These are phyloP conservation scores for Coemansia sp. DNA, from an alignment of 192 early-diverging fungal genomes.

Conservation along the genomic window DNA sequence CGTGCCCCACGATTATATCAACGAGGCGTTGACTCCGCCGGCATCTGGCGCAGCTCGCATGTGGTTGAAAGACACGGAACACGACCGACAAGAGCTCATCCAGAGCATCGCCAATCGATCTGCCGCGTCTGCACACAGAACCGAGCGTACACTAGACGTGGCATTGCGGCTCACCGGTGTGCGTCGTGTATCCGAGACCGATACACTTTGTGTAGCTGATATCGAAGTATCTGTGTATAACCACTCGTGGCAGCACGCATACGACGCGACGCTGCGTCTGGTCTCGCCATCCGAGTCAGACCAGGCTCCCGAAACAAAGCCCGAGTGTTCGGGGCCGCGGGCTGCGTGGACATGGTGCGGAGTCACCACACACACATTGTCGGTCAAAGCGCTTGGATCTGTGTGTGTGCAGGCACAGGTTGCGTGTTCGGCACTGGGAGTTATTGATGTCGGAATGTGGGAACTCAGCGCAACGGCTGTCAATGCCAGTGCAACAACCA, in stretches of 20 bases:
- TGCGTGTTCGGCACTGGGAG: constrained; percentile 24
- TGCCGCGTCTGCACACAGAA: constrained; percentile 8
- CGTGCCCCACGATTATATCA: constrained; percentile 71
- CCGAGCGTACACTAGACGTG: constrained; percentile 43
- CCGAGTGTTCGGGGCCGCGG: constrained; percentile 35
- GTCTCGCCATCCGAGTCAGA: constrained; percentile 39
- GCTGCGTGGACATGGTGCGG: constrained; percentile 51
- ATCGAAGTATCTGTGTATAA: constrained; percentile 31
- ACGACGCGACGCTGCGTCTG: constrained; percentile 26
- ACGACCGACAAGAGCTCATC: constrained; percentile 42
- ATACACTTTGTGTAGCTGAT: constrained; percentile 17
- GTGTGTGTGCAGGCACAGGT: constrained; percentile 14
- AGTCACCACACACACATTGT: constrained; percentile 10
- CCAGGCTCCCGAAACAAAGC: constrained; percentile 3
- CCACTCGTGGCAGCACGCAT: constrained; percentile 51
- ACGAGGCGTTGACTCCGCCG: constrained; percentile 50
- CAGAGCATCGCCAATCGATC: constrained; percentile 28
- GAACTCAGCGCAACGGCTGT: constrained; percentile 24
- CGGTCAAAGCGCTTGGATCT: constrained; percentile 14
- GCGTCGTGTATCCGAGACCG: background rate
- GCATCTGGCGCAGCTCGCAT: constrained; percentile 51
- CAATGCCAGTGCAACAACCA: background rate
- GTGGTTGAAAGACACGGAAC: constrained; percentile 42
- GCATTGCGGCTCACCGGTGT: constrained; percentile 7
- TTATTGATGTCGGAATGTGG: constrained; percentile 45